A percentile compares a stretch with the other conserved stretches of the same genome.
These are phyloP conservation scores for Mucor irregularis DNA, from an alignment of 371 early-diverging fungal genomes.

Conservation along the genomic window DNA sequence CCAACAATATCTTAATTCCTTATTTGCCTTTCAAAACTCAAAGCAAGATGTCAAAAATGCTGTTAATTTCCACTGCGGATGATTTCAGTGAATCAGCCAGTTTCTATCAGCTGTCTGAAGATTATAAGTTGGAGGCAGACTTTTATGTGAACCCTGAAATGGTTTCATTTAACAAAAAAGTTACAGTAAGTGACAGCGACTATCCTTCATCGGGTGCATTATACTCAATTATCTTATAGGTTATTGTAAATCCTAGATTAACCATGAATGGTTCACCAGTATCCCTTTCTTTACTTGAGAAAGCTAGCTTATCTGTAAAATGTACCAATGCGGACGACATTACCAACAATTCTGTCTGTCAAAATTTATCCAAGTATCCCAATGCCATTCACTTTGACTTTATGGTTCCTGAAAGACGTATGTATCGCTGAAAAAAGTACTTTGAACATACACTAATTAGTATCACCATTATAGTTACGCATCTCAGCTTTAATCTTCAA, in stretches of 20 bases:
- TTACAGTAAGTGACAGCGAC: conserved; percentile 27
- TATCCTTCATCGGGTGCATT: background rate
- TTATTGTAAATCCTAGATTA: conserved; percentile 43
- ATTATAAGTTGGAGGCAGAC: conserved; percentile 31
- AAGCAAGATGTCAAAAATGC: background rate
- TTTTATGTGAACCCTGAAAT: conserved; percentile 55
- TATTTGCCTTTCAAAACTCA: conserved; percentile 19
- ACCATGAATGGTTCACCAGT: conserved; percentile 21
- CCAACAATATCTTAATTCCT: conserved; percentile 48
- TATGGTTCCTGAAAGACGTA: conserved; percentile 37
- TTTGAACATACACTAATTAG: background rate
- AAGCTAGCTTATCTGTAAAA: conserved; percentile 29
- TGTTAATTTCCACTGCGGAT: conserved; percentile 34
- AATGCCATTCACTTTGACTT: conserved; percentile 26
- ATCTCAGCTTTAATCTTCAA: conserved; percentile 24
- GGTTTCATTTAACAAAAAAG: conserved; percentile 35
- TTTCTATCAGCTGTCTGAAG: conserved; percentile 36
- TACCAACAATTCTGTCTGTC: conserved; percentile 24
- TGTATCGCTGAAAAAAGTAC: background rate
- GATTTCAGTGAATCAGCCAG: conserved; percentile 36
- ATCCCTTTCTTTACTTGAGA: conserved; percentile 44
- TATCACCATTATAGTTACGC: conserved; percentile 22
- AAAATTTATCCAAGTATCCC: conserved; percentile 18
- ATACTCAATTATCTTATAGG: background rate
- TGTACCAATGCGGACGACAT: conserved; percentile 24